A percentile compares a stretch with the other conserved stretches of the same genome.
phyloP scores from a whole-genome alignment of 768 basidiomycete genomes.

The Harrya chromipes region DNA sequence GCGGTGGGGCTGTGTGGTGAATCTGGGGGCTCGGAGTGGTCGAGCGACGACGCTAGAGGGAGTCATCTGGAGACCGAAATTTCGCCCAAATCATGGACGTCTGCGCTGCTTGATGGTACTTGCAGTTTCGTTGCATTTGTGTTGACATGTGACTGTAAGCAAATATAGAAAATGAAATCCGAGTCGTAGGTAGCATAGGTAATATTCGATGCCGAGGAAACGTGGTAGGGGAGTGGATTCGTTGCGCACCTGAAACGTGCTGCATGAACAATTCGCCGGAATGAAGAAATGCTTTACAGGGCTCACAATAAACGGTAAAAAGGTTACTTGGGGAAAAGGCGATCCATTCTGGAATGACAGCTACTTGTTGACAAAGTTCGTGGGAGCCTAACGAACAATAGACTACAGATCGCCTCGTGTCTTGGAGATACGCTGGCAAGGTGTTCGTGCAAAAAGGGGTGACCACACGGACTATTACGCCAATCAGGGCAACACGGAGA shows the following conservation, averaged over 20 bases:
- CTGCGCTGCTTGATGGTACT: no score
- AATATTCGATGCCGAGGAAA: constrained; percentile 37
- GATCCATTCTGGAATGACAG: constrained; percentile 37
- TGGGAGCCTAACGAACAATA: constrained; percentile 41
- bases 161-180: no score
- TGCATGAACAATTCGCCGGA: not conserved
- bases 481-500: no score
- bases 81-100: not conserved
- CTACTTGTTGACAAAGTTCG: constrained; percentile 39
- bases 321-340: constrained; percentile 41
- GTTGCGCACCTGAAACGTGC: constrained; percentile 44
- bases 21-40: constrained; percentile 14
- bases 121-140: no score
- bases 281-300: no score
- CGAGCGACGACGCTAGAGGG: constrained; percentile 49
- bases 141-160: no score
- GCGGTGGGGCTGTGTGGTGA: constrained; percentile 11
- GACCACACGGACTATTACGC: no score
- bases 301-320: constrained; percentile 50
- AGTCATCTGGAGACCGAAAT: constrained; percentile 10
- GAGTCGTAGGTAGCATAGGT: no score
- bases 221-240: constrained; percentile 46
- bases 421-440: constrained; percentile 1
- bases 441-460: no score
- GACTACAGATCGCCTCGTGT: constrained; percentile 14